Evolutionary conservation across 179 eudicot genomes (phyloP), one percentile per base, ranked within the genome.

Genomic region (Nepenthes alata): DNA sequence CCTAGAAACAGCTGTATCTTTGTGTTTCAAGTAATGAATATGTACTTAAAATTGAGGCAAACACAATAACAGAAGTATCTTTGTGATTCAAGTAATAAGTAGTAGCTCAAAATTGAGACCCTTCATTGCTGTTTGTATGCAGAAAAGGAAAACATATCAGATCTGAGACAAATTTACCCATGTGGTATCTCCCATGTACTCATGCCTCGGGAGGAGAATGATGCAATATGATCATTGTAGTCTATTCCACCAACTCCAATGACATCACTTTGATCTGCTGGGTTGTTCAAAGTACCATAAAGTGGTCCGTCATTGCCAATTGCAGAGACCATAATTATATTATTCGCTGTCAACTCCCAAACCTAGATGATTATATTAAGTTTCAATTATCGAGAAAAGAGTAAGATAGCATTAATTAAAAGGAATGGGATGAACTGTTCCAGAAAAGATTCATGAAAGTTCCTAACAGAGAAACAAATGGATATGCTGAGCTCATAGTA

Each of bases 101-200:
- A 41, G 45, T 4, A 41, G 2, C 8, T 4, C 45, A 41, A 25
- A 25, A 41, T 41, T 7, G 8, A 41, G 45, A 41, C 45, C 45
- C 45, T 41, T 41, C 8, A 41, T 41, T 4, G 25, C 25, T 25
- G 25, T 25, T 25, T 0, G 6, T 41, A 4, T 41, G 45, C 45
- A 41, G 8, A 41, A 41, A 41, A 7, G 2, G 45, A 51, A 35
- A 47, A 52, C 7, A 13, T 50, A 9, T 25, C 11, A 62, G 64
- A 54, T 36, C 25, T 39, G 54, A 47, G 1, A 62, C 47, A 57
- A 12, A 41, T 61, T 62, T 89, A 93, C 98, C 98, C 98, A 64
- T 93, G 98, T 67, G 98, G 98, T 73, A 93, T 81, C 78, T 93
- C 98, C 98, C 98, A 93, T 38, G 96, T 93, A 74, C 96, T 93